phyloP scores from a whole-genome alignment of 345 rosid genomes.

The Conringia planisiliqua region DNA sequence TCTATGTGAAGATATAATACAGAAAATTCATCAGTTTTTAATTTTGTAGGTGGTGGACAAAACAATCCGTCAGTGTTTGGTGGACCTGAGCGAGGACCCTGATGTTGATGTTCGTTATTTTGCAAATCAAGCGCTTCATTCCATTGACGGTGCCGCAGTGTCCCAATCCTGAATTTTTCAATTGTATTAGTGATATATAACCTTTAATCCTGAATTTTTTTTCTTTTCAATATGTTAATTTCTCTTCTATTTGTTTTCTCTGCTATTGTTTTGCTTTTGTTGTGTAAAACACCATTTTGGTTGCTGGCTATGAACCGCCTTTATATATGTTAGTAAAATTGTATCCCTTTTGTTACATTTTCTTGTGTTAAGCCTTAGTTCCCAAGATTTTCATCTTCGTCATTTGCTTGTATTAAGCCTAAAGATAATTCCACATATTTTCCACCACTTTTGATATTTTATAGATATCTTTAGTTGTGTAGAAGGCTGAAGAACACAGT shows the following conservation, averaged over 20 bases:
- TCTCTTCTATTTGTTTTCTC: not conserved
- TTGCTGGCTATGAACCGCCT: constrained; percentile 20
- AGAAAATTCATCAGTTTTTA: too few species aligned
- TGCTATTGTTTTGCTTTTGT: not conserved
- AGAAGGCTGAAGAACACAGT: not conserved
- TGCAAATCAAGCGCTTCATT: constrained; percentile 74
- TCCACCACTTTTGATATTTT: not conserved
- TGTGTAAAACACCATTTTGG: constrained; percentile 20
- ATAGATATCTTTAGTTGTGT: not conserved
- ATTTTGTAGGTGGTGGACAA: constrained; percentile 68
- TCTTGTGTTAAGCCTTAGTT: not conserved
- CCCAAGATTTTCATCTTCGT: not conserved
- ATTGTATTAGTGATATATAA: not conserved
- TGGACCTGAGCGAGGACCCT: constrained; percentile 87
- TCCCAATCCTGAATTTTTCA: constrained; percentile 14
- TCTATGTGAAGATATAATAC: not conserved
- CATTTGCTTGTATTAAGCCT: too few species aligned
- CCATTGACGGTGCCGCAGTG: constrained; percentile 40
- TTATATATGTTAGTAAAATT: constrained; percentile 6
- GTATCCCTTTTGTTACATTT: not conserved
- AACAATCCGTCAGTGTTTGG: constrained; percentile 81
- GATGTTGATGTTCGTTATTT: constrained; percentile 94
- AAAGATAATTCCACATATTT: too few species aligned
- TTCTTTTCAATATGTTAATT: not conserved
- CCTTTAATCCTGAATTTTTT: constrained; percentile 6